Evolutionary conservation across 2,329 filamentous ascomycete species (phyloP).

Genomic region (Alternaria solani): DNA sequence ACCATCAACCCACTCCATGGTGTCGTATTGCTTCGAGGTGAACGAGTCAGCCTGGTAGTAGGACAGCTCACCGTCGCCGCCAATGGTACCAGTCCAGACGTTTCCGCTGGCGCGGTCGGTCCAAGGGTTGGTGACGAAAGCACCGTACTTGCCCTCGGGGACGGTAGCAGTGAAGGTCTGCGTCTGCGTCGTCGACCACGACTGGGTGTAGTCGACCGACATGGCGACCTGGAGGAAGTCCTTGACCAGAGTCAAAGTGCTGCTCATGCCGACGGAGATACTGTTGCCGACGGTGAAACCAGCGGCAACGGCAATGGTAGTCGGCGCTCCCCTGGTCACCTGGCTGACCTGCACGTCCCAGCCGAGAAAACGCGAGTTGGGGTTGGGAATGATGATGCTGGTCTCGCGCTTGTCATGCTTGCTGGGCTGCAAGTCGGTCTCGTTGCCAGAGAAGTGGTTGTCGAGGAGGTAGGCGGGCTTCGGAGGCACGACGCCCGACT

Average conservation of each 20-base stretch:
- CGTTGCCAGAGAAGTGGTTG: constrained; percentile 20
- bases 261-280: constrained; percentile 33
- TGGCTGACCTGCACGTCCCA: constrained; percentile 53
- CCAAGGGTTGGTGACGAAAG: constrained; percentile 52
- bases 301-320: constrained; percentile 40
- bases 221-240: constrained; percentile 35
- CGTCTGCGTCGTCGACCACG: constrained; percentile 47
- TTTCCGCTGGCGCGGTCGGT: constrained; percentile 48
- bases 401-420: constrained; percentile 23
- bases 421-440: not conserved
- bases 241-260: constrained; percentile 32
- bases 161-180: constrained; percentile 46
- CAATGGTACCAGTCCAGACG: constrained; percentile 48
- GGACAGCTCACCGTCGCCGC: constrained; percentile 30
- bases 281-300: constrained; percentile 50
- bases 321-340: constrained; percentile 43
- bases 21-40: constrained; percentile 40
- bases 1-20: constrained; percentile 53
- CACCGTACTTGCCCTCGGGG: constrained; percentile 50
- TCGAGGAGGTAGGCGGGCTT: constrained; percentile 29
- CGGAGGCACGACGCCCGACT: constrained; percentile 23
- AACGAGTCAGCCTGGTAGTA: constrained; percentile 51
- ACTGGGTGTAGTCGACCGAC: constrained; percentile 36
- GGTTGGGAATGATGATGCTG: constrained; percentile 30
- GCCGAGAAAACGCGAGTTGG: constrained; percentile 44